Percentiles rank a stretch among this genome's conserved stretches.
Conservation (phyloP, 176 grass and related monocot genomes). For the Tuctoria greenei region DNA sequence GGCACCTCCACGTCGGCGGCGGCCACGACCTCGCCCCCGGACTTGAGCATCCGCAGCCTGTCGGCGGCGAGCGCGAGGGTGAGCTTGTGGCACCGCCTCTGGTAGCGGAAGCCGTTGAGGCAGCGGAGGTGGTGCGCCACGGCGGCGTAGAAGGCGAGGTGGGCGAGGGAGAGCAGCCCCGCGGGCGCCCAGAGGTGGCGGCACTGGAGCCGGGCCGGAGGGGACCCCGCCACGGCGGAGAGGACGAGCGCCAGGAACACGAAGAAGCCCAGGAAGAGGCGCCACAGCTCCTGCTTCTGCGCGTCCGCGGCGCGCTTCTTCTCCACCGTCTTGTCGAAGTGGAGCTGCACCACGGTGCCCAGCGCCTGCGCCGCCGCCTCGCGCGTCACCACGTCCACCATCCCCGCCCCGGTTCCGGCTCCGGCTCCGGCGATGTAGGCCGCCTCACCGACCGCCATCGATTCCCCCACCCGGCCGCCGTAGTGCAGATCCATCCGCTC, state of each 20-base stretch:
- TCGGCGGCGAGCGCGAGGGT: conserved; percentile 86
- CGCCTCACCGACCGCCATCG: conserved; percentile 24
- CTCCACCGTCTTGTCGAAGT: conserved; percentile 94
- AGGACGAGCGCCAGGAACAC: conserved; percentile 71
- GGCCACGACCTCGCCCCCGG: conserved; percentile 38
- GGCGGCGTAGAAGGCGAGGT: conserved; percentile 87
- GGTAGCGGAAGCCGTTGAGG: conserved; percentile 90
- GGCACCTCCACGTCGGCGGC: conserved; percentile 72
- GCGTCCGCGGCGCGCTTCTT: conserved; percentile 86
- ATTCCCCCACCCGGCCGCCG: not conserved
- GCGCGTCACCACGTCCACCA: conserved; percentile 32
- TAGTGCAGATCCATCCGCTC: conserved; percentile 51
- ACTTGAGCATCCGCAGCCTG: conserved; percentile 70
- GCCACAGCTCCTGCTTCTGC: conserved; percentile 98
- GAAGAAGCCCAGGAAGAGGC: conserved; percentile 92
- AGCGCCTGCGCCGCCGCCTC: conserved; percentile 69
- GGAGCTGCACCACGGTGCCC: conserved; percentile 76
- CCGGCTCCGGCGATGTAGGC: conserved; percentile 26
- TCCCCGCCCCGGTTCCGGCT: not conserved
- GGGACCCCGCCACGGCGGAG: conserved; percentile 41
- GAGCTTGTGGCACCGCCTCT: conserved; percentile 94
- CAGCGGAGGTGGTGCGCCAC: conserved; percentile 93
- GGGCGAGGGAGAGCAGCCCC: conserved; percentile 75
- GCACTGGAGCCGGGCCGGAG: conserved; percentile 58
- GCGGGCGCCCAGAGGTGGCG: conserved; percentile 84